Conservation (phyloP, 2,329 filamentous ascomycete species). For the Gyromitra esculenta region DNA sequence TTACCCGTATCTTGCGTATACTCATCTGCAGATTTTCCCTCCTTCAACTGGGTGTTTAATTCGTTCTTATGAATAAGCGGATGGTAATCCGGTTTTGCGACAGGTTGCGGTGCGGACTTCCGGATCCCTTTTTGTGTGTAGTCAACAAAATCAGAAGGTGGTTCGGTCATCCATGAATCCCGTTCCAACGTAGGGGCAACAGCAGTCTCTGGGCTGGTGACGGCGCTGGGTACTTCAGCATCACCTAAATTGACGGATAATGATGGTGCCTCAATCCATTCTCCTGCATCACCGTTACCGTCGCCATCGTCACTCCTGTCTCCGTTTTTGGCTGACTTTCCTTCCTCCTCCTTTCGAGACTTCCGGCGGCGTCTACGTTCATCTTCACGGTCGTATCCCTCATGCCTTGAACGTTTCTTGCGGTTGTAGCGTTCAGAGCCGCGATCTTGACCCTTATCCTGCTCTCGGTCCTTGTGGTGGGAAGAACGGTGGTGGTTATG, state of each 20-base stretch:
- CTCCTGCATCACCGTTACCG: constrained; percentile 65
- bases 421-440: constrained; percentile 65
- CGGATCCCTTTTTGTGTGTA: constrained; percentile 74
- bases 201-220: constrained; percentile 58
- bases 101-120: constrained; percentile 64
- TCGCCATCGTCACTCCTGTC: constrained; percentile 63
- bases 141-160: constrained; percentile 82
- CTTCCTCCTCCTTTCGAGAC: constrained; percentile 51
- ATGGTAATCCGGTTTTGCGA: constrained; percentile 69
- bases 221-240: constrained; percentile 53
- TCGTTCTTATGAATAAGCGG: constrained; percentile 81
- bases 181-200: constrained; percentile 67
- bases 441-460: constrained; percentile 62
- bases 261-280: constrained; percentile 66
- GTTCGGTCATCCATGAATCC: constrained; percentile 95
- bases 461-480: constrained; percentile 59
- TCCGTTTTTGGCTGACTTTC: constrained; percentile 57
- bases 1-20: constrained; percentile 64
- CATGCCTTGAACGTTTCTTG: constrained; percentile 60
- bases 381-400: constrained; percentile 60
- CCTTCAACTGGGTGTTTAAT: constrained; percentile 76
- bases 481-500: constrained; percentile 31
- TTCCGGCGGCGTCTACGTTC: constrained; percentile 53
- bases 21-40: constrained; percentile 67
- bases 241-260: constrained; percentile 57